phyloP scores from a whole-genome alignment of 768 basidiomycete genomes.

The Russula vinacea region DNA sequence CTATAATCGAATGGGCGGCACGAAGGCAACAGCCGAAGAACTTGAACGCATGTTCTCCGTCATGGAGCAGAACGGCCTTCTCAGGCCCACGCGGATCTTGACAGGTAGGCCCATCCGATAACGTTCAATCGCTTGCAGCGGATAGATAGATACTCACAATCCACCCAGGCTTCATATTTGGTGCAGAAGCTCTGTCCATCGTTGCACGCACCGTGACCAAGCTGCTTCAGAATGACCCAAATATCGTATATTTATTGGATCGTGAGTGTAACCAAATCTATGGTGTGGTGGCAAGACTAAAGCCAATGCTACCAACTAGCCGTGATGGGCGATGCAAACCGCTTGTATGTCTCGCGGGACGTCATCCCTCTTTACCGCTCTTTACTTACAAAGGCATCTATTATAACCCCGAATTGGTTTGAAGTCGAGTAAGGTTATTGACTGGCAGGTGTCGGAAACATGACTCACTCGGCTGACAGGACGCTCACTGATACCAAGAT shows the following conservation, averaged over 20 bases:
- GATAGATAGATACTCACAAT: not conserved
- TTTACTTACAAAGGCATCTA: constrained; percentile 77
- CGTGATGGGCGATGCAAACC: constrained; percentile 90
- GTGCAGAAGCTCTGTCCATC: constrained; percentile 68
- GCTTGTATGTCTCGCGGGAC: constrained; percentile 81
- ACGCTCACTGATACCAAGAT: constrained; percentile 71
- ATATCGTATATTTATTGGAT: constrained; percentile 84
- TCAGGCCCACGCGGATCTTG: constrained; percentile 67
- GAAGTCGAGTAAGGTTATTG: constrained; percentile 82
- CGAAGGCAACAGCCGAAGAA: constrained; percentile 73
- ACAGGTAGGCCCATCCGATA: constrained; percentile 51
- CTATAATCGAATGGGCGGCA: constrained; percentile 78
- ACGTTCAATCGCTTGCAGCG: not conserved
- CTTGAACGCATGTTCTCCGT: constrained; percentile 69
- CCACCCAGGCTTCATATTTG: constrained; percentile 79
- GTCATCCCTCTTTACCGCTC: constrained; percentile 83
- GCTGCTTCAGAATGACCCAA: constrained; percentile 54
- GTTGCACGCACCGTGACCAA: constrained; percentile 61
- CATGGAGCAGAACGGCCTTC: constrained; percentile 73
- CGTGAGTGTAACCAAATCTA: constrained; percentile 51
- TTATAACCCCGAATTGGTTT: constrained; percentile 98
- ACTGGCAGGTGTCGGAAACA: not conserved
- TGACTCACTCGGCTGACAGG: constrained; percentile 41
- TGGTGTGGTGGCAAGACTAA: not conserved
- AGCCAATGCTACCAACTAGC: constrained; percentile 45